Evolutionary conservation across 2,329 filamentous ascomycete genomes (phyloP).

Genomic region (Tolypocladium tundrense): DNA sequence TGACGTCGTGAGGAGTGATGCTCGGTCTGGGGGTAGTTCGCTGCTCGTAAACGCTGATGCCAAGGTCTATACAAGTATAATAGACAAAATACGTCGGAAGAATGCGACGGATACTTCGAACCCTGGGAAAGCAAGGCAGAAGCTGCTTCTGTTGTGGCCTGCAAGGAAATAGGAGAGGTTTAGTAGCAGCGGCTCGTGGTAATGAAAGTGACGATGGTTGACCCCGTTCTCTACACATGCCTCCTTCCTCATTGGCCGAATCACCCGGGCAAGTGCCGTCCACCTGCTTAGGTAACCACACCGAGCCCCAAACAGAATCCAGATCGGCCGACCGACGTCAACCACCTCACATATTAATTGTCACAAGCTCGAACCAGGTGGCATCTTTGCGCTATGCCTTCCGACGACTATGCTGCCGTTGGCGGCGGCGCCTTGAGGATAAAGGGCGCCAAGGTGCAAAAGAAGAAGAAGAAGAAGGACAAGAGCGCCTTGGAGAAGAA

Average conservation of each 20-base stretch:
- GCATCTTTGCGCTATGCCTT: slow-evolving; percentile 44
- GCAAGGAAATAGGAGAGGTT: background rate
- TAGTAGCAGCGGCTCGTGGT: background rate
- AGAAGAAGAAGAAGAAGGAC: slow-evolving; percentile 53
- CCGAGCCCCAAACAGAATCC: background rate
- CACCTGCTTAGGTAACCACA: background rate
- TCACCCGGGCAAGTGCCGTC: background rate
- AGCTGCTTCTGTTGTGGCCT: background rate
- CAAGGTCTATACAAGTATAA: background rate
- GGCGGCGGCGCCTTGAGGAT: slow-evolving; percentile 70
- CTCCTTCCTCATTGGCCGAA: slow-evolving; percentile 1
- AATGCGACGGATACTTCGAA: background rate
- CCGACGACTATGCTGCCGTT: slow-evolving; percentile 61
- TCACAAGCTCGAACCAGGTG: background rate
- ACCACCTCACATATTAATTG: too few species aligned
- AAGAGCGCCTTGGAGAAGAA: slow-evolving; percentile 37
- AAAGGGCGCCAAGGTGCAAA: slow-evolving; percentile 63
- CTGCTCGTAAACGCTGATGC: background rate
- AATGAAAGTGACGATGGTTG: slow-evolving; percentile 1
- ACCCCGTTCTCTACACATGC: background rate
- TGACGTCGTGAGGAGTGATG: slow-evolving; percentile 6
- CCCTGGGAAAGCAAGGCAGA: background rate
- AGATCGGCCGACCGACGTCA: background rate
- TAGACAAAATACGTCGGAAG: background rate
- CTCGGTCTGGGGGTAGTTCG: background rate